Conservation (phyloP, 352 stramenopile species). For the Phytophthora melonis region DNA sequence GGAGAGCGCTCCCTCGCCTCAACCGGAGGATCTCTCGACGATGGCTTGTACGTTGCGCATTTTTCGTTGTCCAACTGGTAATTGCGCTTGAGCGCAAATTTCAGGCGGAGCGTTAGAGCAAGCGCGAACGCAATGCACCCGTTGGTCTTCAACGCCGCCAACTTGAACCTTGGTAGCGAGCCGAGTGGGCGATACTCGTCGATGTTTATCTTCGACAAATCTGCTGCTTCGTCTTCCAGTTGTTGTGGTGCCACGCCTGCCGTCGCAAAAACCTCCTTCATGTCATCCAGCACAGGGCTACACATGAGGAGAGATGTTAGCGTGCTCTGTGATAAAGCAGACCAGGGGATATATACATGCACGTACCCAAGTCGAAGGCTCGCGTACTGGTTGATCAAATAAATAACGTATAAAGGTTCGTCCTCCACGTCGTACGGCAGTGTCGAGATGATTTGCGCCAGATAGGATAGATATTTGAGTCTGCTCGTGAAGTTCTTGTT, state of each 20-base stretch:
- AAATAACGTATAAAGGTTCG: slow-evolving; percentile 89
- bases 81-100: slow-evolving; percentile 76
- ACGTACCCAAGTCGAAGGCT: slow-evolving; percentile 85
- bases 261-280: slow-evolving; percentile 60
- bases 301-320: slow-evolving; percentile 17
- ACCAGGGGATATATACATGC: slow-evolving; percentile 3
- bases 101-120: slow-evolving; percentile 74
- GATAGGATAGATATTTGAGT: slow-evolving; percentile 84
- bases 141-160: slow-evolving; percentile 26
- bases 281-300: slow-evolving; percentile 64
- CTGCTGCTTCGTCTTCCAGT: slow-evolving; percentile 58
- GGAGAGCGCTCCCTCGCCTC: slow-evolving; percentile 41
- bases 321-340: not conserved
- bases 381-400: slow-evolving; percentile 85
- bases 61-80: slow-evolving; percentile 82
- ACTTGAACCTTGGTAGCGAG: slow-evolving; percentile 10
- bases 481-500: slow-evolving; percentile 18
- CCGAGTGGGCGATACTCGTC: slow-evolving; percentile 35
- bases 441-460: slow-evolving; percentile 70
- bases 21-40: slow-evolving; percentile 26
- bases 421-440: slow-evolving; percentile 87
- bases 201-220: slow-evolving; percentile 57
- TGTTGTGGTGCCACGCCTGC: slow-evolving; percentile 46
- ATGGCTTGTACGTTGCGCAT: slow-evolving; percentile 85
- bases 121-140: slow-evolving; percentile 62